Percentiles rank a stretch among this genome's conserved stretches.
Evolutionary conservation across 805 yeast species (phyloP).

Genomic region (Zygoascus tannicola): DNA sequence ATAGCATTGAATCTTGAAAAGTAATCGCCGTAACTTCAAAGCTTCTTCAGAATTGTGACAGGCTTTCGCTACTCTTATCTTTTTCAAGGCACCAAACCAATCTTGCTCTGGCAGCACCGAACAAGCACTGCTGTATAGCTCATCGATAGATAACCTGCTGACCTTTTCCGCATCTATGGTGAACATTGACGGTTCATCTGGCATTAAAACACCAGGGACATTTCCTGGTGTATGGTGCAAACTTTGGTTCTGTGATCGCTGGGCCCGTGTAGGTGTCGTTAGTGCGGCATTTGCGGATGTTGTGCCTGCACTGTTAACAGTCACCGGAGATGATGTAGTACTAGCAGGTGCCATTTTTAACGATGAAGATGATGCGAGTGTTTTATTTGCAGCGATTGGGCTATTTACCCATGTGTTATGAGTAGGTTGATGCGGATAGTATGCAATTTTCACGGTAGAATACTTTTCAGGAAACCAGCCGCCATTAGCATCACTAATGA

Average conservation of each 20-base stretch:
- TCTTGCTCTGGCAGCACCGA: conserved; percentile 42
- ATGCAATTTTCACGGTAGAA: conserved; percentile 21
- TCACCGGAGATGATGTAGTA: background rate
- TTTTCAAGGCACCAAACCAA: conserved; percentile 54
- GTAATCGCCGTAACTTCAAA: conserved; percentile 44
- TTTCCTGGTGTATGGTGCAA: background rate
- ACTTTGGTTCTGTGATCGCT: conserved; percentile 1
- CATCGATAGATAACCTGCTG: conserved; percentile 31
- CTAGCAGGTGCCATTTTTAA: background rate
- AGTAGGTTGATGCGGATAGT: conserved; percentile 14
- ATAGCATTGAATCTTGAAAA: conserved; percentile 55
- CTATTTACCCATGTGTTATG: background rate
- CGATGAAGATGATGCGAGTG: background rate
- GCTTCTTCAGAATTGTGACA: conserved; percentile 46
- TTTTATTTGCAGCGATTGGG: background rate
- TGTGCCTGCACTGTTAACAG: background rate
- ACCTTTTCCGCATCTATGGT: conserved; percentile 48
- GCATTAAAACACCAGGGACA: background rate
- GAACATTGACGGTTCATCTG: conserved; percentile 43
- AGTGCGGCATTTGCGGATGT: conserved; percentile 3
- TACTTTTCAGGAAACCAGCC: conserved; percentile 12
- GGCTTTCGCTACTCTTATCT: conserved; percentile 60
- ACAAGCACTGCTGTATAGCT: conserved; percentile 17
- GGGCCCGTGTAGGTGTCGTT: background rate
- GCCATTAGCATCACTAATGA: conserved; percentile 12